These are phyloP conservation scores for Cladosporium sp. DNA, from an alignment of 2,329 filamentous ascomycete species.

Conservation along the genomic window DNA sequence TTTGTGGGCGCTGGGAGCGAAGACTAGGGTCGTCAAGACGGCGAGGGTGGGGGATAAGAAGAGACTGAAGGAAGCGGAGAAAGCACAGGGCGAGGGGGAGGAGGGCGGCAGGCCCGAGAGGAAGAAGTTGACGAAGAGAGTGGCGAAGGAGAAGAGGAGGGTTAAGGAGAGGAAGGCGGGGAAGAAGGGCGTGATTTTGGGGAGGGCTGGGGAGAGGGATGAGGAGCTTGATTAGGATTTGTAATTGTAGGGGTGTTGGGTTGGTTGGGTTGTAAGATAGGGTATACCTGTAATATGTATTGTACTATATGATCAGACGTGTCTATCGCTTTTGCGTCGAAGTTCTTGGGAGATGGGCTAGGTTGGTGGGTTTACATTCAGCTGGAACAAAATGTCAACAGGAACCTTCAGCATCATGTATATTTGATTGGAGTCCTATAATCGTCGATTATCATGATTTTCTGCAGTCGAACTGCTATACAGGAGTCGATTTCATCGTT, in stretches of 20 bases:
- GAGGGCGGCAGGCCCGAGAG: slow-evolving; percentile 14
- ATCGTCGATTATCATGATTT: too few species aligned
- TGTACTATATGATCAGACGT: slow-evolving; percentile 8
- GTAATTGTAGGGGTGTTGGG: too few species aligned
- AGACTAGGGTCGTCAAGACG: slow-evolving; percentile 68
- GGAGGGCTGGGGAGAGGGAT: slow-evolving; percentile 25
- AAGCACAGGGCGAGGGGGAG: slow-evolving; percentile 16
- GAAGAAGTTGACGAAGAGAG: slow-evolving; percentile 17
- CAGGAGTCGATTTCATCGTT: too few species aligned
- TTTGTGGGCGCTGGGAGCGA: slow-evolving; percentile 90
- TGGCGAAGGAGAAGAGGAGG: slow-evolving; percentile 18
- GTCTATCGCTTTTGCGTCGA: too few species aligned
- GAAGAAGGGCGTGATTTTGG: slow-evolving; percentile 19
- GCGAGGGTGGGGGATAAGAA: slow-evolving; percentile 33
- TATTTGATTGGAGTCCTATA: too few species aligned
- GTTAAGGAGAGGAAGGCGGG: slow-evolving; percentile 41
- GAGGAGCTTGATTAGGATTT: too few species aligned
- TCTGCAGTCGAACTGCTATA: too few species aligned
- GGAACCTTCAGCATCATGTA: too few species aligned
- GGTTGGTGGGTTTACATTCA: too few species aligned
- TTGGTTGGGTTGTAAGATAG: slow-evolving; percentile 22
- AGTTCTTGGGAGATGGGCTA: too few species aligned
- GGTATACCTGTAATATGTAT: slow-evolving; percentile 29
- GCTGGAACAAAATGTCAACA: too few species aligned
- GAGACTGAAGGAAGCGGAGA: slow-evolving; percentile 14